These are phyloP conservation scores for Blastocystis sp. DNA, from an alignment of 352 stramenopile species.

Conservation along the genomic window DNA sequence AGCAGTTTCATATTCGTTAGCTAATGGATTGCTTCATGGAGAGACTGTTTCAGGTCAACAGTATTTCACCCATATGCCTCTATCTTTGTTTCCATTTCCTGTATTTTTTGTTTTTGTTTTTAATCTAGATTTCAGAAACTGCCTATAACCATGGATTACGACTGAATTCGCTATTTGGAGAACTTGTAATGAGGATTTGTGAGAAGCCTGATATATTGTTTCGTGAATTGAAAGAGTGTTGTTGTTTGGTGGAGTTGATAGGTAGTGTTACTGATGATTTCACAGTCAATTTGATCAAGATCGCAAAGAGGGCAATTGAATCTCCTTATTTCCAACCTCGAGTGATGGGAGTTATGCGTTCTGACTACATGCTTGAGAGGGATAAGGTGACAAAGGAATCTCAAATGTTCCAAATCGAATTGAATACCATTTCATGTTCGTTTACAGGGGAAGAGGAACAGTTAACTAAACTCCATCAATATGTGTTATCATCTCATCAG, in stretches of 20 bases:
- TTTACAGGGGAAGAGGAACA: constrained; percentile 87
- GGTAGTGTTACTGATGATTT: constrained; percentile 71
- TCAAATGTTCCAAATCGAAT: constrained; percentile 80
- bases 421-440: constrained; percentile 94
- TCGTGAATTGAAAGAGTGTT: constrained; percentile 24
- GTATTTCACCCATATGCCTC: constrained; percentile 54
- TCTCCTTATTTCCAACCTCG: constrained; percentile 74
- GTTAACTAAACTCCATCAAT: constrained; percentile 82
- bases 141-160: not conserved
- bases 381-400: constrained; percentile 72
- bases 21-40: constrained; percentile 58
- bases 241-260: not conserved
- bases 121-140: constrained; percentile 9
- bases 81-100: constrained; percentile 46
- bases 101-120: not conserved
- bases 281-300: constrained; percentile 73
- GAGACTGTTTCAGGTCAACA: constrained; percentile 13
- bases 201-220: constrained; percentile 20
- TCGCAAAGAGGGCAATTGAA: constrained; percentile 72
- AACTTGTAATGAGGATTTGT: constrained; percentile 15
- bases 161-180: constrained; percentile 22
- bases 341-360: constrained; percentile 79
- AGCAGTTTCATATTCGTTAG: constrained; percentile 43
- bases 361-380: constrained; percentile 90
- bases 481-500: constrained; percentile 65